These are phyloP conservation scores for Blakeslea trispora DNA, from an alignment of 371 early-diverging fungal genomes.

Conservation along the genomic window DNA sequence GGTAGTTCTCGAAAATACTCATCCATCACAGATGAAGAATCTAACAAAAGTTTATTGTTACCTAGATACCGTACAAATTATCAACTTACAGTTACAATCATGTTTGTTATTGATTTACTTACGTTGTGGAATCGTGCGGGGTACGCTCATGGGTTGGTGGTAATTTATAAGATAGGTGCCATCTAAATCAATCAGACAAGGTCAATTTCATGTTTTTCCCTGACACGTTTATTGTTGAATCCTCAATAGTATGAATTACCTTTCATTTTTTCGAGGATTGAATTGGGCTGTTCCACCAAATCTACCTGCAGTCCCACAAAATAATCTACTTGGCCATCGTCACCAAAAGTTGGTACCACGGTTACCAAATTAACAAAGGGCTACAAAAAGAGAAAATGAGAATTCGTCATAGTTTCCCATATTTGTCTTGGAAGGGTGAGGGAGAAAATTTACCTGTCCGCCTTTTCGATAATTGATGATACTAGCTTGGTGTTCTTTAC, in stretches of 20 bases:
- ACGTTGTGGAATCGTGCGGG: slow-evolving; percentile 4
- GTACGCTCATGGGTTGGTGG: slow-evolving; percentile 16
- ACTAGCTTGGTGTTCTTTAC: slow-evolving; percentile 62
- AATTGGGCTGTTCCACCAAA: slow-evolving; percentile 62
- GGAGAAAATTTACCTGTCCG: slow-evolving; percentile 41
- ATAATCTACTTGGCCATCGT: slow-evolving; percentile 45
- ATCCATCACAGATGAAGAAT: slow-evolving; percentile 9
- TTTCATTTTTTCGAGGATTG: slow-evolving; percentile 57
- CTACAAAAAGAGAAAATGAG: slow-evolving; percentile 11
- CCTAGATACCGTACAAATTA: slow-evolving; percentile 12
- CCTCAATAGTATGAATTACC: slow-evolving; percentile 10
- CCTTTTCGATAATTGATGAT: slow-evolving; percentile 67
- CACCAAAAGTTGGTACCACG: slow-evolving; percentile 56
- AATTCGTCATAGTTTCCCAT: background rate
- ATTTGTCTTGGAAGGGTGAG: background rate
- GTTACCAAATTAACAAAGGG: slow-evolving; percentile 73
- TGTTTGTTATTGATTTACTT: background rate
- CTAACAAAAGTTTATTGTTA: background rate
- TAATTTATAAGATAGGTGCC: slow-evolving; percentile 34
- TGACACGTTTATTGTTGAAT: too few species aligned
- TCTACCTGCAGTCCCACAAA: slow-evolving; percentile 71
- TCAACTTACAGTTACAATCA: background rate
- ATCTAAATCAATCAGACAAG: slow-evolving; percentile 1
- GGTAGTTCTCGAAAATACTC: slow-evolving; percentile 30
- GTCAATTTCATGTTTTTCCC: slow-evolving; percentile 22